phyloP scores from a whole-genome alignment of 2,329 filamentous ascomycete genomes.

The Fusarium drepaniforme region DNA sequence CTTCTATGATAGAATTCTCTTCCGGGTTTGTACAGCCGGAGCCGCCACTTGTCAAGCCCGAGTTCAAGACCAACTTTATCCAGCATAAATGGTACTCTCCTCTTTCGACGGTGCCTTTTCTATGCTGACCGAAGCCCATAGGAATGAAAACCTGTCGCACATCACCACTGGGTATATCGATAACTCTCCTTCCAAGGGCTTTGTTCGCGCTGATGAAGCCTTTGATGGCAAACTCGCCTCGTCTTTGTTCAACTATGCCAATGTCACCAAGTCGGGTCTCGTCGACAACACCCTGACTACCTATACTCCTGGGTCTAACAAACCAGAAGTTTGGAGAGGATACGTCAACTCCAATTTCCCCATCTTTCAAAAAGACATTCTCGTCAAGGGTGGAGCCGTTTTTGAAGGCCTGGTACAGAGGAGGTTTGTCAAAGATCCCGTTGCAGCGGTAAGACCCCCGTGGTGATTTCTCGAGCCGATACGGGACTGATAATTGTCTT shows the following conservation, averaged over 20 bases:
- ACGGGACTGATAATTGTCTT: not conserved
- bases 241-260: conserved; percentile 52
- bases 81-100: conserved; percentile 57
- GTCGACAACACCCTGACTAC: conserved; percentile 52
- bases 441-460: conserved; percentile 42
- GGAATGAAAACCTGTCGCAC: conserved; percentile 54
- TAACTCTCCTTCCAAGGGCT: conserved; percentile 47
- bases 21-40: conserved; percentile 47
- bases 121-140: conserved; percentile 13
- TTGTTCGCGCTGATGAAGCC: conserved; percentile 50
- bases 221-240: conserved; percentile 44
- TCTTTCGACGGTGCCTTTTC: too few relatives aligned
- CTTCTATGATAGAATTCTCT: conserved; percentile 46
- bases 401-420: conserved; percentile 41
- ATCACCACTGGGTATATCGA: conserved; percentile 51
- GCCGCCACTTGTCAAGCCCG: conserved; percentile 48
- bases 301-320: conserved; percentile 25
- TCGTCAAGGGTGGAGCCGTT: conserved; percentile 42
- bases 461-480: accelerated
- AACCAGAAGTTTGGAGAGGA: conserved; percentile 46
- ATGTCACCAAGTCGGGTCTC: conserved; percentile 48
- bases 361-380: conserved; percentile 45
- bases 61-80: conserved; percentile 49
- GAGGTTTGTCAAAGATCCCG: conserved; percentile 26
- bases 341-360: conserved; percentile 55